phyloP scores from a whole-genome alignment of 2,329 filamentous ascomycete species.

The Fusarium sp. region DNA sequence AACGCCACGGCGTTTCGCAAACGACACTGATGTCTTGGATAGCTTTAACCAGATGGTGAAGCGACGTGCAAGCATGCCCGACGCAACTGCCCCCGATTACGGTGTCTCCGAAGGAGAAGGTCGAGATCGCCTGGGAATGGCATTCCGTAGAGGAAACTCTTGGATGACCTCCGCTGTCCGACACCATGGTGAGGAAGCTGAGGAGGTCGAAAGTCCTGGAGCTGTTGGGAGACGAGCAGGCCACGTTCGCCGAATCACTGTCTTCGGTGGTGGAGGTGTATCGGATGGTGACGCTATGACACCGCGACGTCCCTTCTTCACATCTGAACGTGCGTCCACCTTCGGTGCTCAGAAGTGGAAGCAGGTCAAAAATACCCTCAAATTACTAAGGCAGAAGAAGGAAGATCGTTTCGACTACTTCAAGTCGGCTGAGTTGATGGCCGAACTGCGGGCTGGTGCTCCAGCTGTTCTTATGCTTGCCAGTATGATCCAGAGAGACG shows the following conservation, averaged over 20 bases:
- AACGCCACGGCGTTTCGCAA: constrained; percentile 66
- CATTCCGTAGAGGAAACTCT: constrained; percentile 69
- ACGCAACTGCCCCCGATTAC: constrained; percentile 69
- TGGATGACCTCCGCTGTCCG: constrained; percentile 67
- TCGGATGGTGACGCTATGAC: constrained; percentile 74
- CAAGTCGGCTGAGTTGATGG: constrained; percentile 96
- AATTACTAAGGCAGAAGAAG: constrained; percentile 82
- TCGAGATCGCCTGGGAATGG: constrained; percentile 67
- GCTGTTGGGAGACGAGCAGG: constrained; percentile 66
- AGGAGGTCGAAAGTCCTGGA: constrained; percentile 66
- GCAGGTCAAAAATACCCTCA: constrained; percentile 90
- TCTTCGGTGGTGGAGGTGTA: constrained; percentile 73
- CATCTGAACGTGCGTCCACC: constrained; percentile 76
- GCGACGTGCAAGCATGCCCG: constrained; percentile 75
- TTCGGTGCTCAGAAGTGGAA: constrained; percentile 89
- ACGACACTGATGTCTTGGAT: constrained; percentile 58
- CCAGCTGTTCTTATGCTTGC: constrained; percentile 94
- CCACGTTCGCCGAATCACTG: constrained; percentile 75
- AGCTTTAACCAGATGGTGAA: constrained; percentile 66
- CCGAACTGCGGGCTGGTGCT: constrained; percentile 90
- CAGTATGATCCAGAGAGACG: constrained; percentile 97
- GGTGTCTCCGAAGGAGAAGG: constrained; percentile 83
- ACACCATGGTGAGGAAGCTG: constrained; percentile 62
- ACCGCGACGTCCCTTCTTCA: constrained; percentile 69
- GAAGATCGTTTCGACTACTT: constrained; percentile 91